Evolutionary conservation across 352 stramenopile species (phyloP), one percentile per base, ranked within the genome.

Genomic region (Aphanomyces astaci): DNA sequence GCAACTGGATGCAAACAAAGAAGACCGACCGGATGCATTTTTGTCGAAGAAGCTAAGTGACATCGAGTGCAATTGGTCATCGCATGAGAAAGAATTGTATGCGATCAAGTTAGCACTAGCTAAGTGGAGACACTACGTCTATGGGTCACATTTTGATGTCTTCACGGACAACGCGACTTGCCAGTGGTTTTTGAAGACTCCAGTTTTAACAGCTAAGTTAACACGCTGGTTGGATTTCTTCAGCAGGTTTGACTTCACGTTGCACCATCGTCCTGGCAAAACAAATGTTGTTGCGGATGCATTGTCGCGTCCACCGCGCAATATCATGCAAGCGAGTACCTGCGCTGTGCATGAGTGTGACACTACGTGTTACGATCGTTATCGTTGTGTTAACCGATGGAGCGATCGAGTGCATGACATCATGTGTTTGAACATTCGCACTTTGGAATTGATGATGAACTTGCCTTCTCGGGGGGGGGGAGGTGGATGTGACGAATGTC

Each of bases 11-110:
- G 7, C 49, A 30, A 48, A 52, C 25, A 55, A 45, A 11, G 4
- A 51, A 13, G 64, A 67, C 66, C 71, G 72, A 31, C 66, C 72
- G 0, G 64, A 79, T 5, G 72, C 72, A 0, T 81, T 76, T 39
- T 70, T 63, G 28, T 70, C 45, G 53, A 65, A 76, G 68, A 73
- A 71, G 28, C 53, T 74, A 9, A 53, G 68, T 1, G 28, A 17
- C 24, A 43, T 51, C 36, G 64, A 67, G 27, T 2, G 17, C 48
- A 66, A 56, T 66, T 73, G 71, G 65, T 49, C 54, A 40, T 30
- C 71, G 2, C 49, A 73, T 51, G 65, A 65, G 40, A 55, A 75
- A 49, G 57, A 75, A 36, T 40, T 73, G 32, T 71, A 65, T 28
- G 66, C 71, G 2, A 75, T 73, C 49, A 75, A 59, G 54, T 24